Percentiles rank a stretch among this genome's conserved stretches.
Conservation (phyloP, 139 green algal species). For the Diplosphaera chodatii region DNA sequence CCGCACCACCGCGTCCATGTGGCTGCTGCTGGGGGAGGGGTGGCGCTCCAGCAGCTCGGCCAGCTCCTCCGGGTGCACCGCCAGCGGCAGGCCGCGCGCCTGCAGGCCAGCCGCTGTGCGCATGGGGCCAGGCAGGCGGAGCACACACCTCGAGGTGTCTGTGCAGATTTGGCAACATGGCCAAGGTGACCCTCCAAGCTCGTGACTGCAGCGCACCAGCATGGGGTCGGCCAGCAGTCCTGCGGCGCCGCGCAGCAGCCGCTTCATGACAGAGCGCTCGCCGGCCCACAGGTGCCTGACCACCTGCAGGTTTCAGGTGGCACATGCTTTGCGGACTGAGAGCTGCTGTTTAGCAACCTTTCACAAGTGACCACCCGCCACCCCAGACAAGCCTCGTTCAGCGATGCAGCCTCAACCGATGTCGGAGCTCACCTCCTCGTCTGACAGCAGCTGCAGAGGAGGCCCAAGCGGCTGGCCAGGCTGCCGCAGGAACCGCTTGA, state of each 20-base stretch:
- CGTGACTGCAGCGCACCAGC: background rate
- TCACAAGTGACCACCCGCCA: too few species aligned
- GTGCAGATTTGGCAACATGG: too few species aligned
- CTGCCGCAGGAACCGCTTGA: constrained; percentile 58
- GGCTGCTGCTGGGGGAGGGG: background rate
- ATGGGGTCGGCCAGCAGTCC: constrained; percentile 7
- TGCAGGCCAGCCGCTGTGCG: too few species aligned
- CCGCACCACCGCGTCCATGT: constrained; percentile 6
- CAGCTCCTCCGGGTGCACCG: constrained; percentile 4
- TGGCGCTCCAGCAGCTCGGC: constrained; percentile 1
- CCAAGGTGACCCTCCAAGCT: too few species aligned
- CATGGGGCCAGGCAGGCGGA: too few species aligned
- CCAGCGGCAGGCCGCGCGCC: constrained; percentile 5
- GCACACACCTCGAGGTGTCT: too few species aligned
- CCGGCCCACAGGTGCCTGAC: constrained; percentile 59
- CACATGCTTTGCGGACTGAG: too few species aligned
- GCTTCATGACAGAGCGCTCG: constrained; percentile 37
- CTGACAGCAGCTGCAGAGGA: constrained; percentile 46
- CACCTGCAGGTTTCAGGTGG: background rate
- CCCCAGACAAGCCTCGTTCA: too few species aligned
- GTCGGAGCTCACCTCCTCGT: constrained; percentile 29
- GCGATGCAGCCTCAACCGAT: too few species aligned
- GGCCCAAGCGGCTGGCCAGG: constrained; percentile 29
- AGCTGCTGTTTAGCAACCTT: too few species aligned
- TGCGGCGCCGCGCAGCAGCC: constrained; percentile 29